These are phyloP conservation scores for Lepiota subincarnata DNA, from an alignment of 768 basidiomycete species.

Conservation along the genomic window DNA sequence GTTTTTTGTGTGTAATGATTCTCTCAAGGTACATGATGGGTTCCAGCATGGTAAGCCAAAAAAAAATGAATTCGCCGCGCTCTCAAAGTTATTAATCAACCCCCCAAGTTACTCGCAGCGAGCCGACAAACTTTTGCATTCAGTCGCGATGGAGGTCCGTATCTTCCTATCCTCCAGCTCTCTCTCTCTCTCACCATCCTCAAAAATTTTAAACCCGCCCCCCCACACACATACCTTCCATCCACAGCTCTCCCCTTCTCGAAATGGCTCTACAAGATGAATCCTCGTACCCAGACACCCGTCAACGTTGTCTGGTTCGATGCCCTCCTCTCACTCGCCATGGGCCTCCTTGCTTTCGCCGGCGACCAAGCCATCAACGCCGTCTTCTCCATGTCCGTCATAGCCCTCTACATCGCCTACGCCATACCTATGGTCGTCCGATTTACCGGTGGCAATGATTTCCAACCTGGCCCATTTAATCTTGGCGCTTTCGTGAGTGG, in stretches of 20 bases:
- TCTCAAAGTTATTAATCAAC: neutral
- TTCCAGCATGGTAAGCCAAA: constrained; percentile 42
- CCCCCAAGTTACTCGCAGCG: constrained; percentile 22
- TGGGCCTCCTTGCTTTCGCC: constrained; percentile 60
- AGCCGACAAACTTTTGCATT: constrained; percentile 68
- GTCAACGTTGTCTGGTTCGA: constrained; percentile 56
- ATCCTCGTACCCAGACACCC: constrained; percentile 50
- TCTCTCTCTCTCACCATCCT: neutral
- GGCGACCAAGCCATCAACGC: constrained; percentile 56
- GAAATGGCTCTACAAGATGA: constrained; percentile 54
- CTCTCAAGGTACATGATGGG: constrained; percentile 53
- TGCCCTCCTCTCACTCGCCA: constrained; percentile 39
- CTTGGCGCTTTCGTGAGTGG: constrained; percentile 34
- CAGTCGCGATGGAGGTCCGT: constrained; percentile 53
- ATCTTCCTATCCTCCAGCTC: too few relatives aligned
- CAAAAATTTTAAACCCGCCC: neutral
- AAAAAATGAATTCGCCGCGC: neutral
- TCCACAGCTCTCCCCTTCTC: constrained; percentile 57
- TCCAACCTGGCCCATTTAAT: constrained; percentile 54
- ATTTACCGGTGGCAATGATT: constrained; percentile 42
- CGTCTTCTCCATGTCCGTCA: constrained; percentile 48
- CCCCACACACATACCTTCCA: neutral
- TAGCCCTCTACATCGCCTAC: constrained; percentile 46
- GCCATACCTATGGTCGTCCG: constrained; percentile 51
- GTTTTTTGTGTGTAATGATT: neutral